These are phyloP conservation scores for Xerocomus nothofagi DNA, from an alignment of 1,284 basidiomycete genomes.

Conservation along the genomic window DNA sequence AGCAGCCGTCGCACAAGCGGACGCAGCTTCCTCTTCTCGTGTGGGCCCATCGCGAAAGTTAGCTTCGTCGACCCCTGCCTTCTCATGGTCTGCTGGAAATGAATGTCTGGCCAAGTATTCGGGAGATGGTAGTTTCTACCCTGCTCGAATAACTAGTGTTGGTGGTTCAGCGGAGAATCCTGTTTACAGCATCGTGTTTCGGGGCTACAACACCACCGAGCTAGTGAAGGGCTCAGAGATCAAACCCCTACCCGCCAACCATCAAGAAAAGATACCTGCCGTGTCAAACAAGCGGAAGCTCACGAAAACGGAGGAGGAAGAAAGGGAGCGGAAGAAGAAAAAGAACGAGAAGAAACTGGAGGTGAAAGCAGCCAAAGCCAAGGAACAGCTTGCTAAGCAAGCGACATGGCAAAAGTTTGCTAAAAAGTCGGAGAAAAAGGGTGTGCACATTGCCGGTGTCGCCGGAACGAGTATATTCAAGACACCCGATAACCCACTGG, in stretches of 20 bases:
- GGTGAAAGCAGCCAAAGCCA: conserved; percentile 81
- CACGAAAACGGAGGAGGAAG: conserved; percentile 81
- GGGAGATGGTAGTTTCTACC: conserved; percentile 87
- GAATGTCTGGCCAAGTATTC: conserved; percentile 93
- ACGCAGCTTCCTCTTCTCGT: conserved; percentile 59
- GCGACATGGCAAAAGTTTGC: conserved; percentile 97
- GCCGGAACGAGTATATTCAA: conserved; percentile 94
- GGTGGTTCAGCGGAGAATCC: conserved; percentile 84
- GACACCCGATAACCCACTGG: conserved; percentile 92
- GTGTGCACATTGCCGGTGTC: conserved; percentile 84
- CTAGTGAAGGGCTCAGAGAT: conserved; percentile 75
- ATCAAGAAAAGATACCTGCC: conserved; percentile 41
- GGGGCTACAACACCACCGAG: conserved; percentile 94
- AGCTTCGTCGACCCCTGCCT: conserved; percentile 47
- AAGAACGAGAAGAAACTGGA: conserved; percentile 97
- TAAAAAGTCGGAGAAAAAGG: conserved; percentile 95
- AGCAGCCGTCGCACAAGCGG: conserved; percentile 67
- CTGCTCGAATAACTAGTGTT: conserved; percentile 86
- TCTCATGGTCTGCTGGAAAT: conserved; percentile 79
- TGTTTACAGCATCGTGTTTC: conserved; percentile 92
- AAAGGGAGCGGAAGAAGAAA: conserved; percentile 90
- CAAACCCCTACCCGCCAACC: conserved; percentile 64
- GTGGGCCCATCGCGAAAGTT: conserved; percentile 57
- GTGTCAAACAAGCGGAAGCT: conserved; percentile 72
- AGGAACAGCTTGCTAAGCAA: conserved; percentile 88